Evolutionary conservation across 176 grass and related monocot genomes (phyloP).

Genomic region (Triticum urartu): DNA sequence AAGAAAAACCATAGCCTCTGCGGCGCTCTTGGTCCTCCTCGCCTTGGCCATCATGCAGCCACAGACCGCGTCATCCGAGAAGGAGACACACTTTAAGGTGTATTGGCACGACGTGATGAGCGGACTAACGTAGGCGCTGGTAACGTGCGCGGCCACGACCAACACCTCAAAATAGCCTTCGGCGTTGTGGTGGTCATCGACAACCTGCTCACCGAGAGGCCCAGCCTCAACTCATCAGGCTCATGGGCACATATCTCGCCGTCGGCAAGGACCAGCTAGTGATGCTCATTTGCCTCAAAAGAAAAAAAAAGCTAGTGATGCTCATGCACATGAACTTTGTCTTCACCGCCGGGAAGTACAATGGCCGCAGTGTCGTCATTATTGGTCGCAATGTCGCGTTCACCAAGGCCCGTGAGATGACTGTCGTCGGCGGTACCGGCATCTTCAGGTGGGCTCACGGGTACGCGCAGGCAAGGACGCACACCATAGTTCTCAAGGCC

Average conservation of each 20-base stretch:
- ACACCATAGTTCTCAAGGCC: not conserved
- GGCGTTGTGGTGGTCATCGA: not conserved
- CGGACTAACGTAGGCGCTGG: conserved; percentile 49
- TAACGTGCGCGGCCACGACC: conserved; percentile 14
- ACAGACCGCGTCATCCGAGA: not conserved
- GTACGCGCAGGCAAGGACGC: not conserved
- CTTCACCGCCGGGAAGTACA: not conserved
- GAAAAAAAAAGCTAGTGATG: not conserved
- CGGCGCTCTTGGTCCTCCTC: not conserved
- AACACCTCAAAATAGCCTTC: conserved; percentile 10
- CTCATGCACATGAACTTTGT: conserved; percentile 2
- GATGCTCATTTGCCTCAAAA: too few species aligned
- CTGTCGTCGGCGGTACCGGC: not conserved
- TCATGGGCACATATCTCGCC: not conserved
- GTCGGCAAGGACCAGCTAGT: not conserved
- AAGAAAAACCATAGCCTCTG: not conserved
- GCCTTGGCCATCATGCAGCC: not conserved
- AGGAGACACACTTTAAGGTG: conserved; percentile 48
- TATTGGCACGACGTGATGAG: conserved; percentile 67
- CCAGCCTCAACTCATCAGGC: not conserved
- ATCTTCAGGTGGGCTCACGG: not conserved
- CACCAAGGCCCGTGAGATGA: not conserved
- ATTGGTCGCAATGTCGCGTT: not conserved
- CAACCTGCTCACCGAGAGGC: not conserved
- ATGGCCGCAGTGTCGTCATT: not conserved